Conservation (phyloP, 805 yeast species). For the Yamadazyma olivae region DNA sequence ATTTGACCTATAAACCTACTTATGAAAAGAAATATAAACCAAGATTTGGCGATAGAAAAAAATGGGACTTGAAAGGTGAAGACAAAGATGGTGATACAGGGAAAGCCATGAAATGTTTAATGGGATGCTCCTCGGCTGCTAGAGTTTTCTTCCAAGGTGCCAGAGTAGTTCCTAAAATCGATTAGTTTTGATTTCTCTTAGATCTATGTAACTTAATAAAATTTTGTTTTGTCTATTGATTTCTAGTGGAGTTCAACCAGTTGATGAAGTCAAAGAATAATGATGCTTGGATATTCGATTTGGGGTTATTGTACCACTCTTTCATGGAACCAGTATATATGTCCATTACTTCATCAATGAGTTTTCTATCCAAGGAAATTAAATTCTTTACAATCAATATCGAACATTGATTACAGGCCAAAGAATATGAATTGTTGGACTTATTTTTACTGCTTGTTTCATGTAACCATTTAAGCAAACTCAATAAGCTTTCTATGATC, state of each 20-base stretch:
- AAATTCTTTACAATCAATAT: slow-evolving; percentile 63
- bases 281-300: slow-evolving; percentile 48
- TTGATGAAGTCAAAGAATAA: slow-evolving; percentile 77
- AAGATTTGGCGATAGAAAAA: slow-evolving; percentile 55
- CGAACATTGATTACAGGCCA: slow-evolving; percentile 65
- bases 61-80: slow-evolving; percentile 46
- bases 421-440: slow-evolving; percentile 46
- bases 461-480: slow-evolving; percentile 42
- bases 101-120: slow-evolving; percentile 49
- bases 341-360: slow-evolving; percentile 46
- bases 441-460: slow-evolving; percentile 21
- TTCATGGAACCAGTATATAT: slow-evolving; percentile 56
- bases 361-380: slow-evolving; percentile 27
- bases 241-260: slow-evolving; percentile 55
- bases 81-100: slow-evolving; percentile 48
- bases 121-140: slow-evolving; percentile 67
- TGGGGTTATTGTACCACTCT: slow-evolving; percentile 53
- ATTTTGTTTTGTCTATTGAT: neutral
- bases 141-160: slow-evolving; percentile 68
- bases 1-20: slow-evolving; percentile 47
- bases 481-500: slow-evolving; percentile 18
- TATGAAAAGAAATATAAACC: slow-evolving; percentile 46
- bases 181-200: neutral
- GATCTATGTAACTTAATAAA: neutral
- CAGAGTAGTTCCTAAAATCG: slow-evolving; percentile 39